Evolutionary conservation across 768 basidiomycete genomes (phyloP).

Genomic region (Phanerodontia chrysosporium): DNA sequence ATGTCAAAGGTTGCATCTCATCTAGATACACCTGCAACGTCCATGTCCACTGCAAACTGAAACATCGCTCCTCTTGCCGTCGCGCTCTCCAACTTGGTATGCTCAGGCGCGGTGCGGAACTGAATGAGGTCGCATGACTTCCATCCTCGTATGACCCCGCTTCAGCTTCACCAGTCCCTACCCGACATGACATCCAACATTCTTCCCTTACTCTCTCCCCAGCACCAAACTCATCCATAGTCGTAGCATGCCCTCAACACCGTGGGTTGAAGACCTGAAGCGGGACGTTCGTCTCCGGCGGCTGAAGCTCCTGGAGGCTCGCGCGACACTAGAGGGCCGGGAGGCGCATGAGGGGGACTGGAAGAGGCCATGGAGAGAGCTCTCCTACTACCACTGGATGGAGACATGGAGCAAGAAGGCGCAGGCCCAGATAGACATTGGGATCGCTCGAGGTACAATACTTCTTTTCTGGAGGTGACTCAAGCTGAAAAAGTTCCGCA

Average conservation of each 20-base stretch:
- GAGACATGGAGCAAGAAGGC: conserved; percentile 10
- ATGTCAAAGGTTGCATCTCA: neutral
- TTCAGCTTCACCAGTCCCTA: too few relatives aligned
- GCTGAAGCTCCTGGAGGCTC: conserved; percentile 2
- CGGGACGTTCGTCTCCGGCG: conserved; percentile 5
- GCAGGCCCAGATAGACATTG: conserved; percentile 2
- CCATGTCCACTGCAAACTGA: too few relatives aligned
- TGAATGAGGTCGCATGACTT: neutral
- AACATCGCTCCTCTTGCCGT: too few relatives aligned
- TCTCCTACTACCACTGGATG: conserved; percentile 13
- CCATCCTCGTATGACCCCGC: neutral
- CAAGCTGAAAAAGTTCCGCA: neutral
- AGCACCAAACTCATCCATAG: neutral
- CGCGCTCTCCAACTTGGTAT: too few relatives aligned
- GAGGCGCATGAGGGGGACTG: neutral
- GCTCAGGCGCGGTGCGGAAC: neutral
- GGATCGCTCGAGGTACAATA: conserved; percentile 3
- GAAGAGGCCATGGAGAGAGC: neutral
- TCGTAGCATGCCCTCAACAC: neutral
- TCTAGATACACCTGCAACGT: too few relatives aligned
- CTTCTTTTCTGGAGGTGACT: neutral
- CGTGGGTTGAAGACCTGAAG: conserved; percentile 5
- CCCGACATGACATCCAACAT: conserved; percentile 2
- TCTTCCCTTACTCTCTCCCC: neutral
- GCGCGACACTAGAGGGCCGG: neutral